Evolutionary conservation across 2,329 filamentous ascomycete species (phyloP), one percentile per base, ranked within the genome.

Genomic region (Ceratocystis colombiana): DNA sequence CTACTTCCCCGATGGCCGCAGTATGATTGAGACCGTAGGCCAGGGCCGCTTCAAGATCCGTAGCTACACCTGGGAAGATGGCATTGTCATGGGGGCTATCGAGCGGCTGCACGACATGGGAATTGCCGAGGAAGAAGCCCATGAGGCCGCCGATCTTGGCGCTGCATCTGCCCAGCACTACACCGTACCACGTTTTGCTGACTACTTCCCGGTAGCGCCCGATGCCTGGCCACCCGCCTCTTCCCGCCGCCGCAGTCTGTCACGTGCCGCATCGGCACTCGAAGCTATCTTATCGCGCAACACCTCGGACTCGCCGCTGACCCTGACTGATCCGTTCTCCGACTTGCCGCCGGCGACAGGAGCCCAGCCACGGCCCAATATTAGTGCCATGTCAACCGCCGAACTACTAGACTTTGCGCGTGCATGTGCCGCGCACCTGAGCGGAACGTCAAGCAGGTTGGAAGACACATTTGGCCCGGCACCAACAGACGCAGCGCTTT

Each of bases 61-160:
- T 17, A 80, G 82, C 1, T 83, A 87, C 68, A 81, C 79, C 0
- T 78, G 83, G 62, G 73, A 88, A 7, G 90, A 96, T 72, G 90
- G 89, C 0, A 96, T 96, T 71, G 77, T 84, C 12, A 81, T 94
- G 25, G 90, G 85, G n/a, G 84, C 83, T 67, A 83, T 89, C 7
- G 87, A 94, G 73, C 83, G 87, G 3, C 77, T 96, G 44, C 87
- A 94, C 68, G 92, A 96, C 73, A 82, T 96, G n/a, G 84, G 87
- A 30, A 76, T 94, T 3, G 84, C 86, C 2, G 88, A 93, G 69
- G 91, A 96, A 74, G 91, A 94, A 72, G 80, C 82, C 0, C 76
- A 87, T 0, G 92, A 96, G 73, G 85, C 86, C 0, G 77, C 79
- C 12, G 90, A 96, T 72, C 22, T 64, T 8, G 22, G 44, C 22